Evolutionary conservation across 2,329 filamentous ascomycete genomes (phyloP).

Genomic region (Fusarium coicis): DNA sequence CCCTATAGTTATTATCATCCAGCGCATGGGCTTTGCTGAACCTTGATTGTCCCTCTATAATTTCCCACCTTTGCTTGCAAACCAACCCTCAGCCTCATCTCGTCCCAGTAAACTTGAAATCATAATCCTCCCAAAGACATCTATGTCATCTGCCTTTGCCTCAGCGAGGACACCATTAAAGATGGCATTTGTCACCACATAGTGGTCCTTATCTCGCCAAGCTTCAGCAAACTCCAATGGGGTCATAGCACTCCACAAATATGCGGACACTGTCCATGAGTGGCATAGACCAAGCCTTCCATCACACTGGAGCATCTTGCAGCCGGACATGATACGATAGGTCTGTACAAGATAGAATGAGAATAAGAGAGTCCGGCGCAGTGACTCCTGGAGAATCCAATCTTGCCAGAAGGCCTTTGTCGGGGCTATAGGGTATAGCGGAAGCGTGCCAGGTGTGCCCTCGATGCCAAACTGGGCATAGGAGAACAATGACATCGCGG

Average conservation of each 20-base stretch:
- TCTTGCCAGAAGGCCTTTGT: conserved; percentile 59
- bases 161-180: conserved; percentile 45
- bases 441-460: conserved; percentile 33
- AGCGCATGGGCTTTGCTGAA: neutral
- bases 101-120: conserved; percentile 47
- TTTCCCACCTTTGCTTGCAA: conserved; percentile 42
- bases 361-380: conserved; percentile 62
- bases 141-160: conserved; percentile 55
- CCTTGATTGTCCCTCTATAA: neutral
- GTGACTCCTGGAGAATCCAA: conserved; percentile 65
- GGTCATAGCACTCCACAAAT: conserved; percentile 52
- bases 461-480: conserved; percentile 48
- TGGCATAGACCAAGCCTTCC: conserved; percentile 47
- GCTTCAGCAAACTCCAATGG: conserved; percentile 52
- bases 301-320: conserved; percentile 42
- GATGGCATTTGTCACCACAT: conserved; percentile 47
- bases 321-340: conserved; percentile 50
- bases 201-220: conserved; percentile 51
- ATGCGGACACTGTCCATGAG: conserved; percentile 53
- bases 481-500: conserved; percentile 47
- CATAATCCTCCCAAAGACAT: conserved; percentile 55
- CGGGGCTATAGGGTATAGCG: conserved; percentile 51
- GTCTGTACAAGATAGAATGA: conserved; percentile 57
- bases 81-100: conserved; percentile 51
- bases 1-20: neutral